Base-by-base conservation (phyloP, 495 filamentous ascomycete genomes). In the Aspergillus cavernicola region DNA sequence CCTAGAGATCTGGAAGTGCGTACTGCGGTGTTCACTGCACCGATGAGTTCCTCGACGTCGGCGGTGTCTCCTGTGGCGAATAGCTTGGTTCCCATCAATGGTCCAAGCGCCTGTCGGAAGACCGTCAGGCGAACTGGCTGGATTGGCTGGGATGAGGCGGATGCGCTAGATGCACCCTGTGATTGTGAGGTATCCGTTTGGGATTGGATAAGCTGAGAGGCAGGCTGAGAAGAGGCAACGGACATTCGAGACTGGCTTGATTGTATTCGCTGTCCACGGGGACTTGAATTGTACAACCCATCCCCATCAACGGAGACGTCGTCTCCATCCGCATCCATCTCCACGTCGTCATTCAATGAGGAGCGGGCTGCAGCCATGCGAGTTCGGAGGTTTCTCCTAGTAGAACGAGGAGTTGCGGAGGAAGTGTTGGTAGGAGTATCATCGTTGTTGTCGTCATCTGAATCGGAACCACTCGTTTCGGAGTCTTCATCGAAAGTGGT, bases 61-160 rank as follows among this genome's bases (percentile, higher is more conserved):
- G 87, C 89, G 42, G 82, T 80, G 60, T 96, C 95, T 42, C 88
- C 84, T 12, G 71, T 66, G 35, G 80, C 79, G 66, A 98, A 98
- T 26, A 98, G 63, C 15, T 77, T 72, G 4, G 84, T 83, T 62
- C 86, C 87, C 58, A 97, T 83, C 31, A 97, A 69, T 55, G 85
- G 82, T 10, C 93, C 95, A 1, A 98, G 74, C 3, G 85, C 80
- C 5, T 80, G 80, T 36, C 89, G 81, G 86, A 97, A 98, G 23
- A 83, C 69, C 0, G 78, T 74, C 26, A 93, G 65, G 6, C 93
- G 82, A 19, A 74, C 78, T 0, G 82, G 72, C 10, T 80, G 77
- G 62, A 95, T 84, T 1, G 75, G 71, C 16, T 56, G 67, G 15
- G 58, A 60, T 15, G 57, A 33, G 28, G 62, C 63, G 13, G 19